Percentiles rank a stretch among this genome's conserved stretches.
Conservation (phyloP, 1,284 basidiomycete species). For the Cutaneotrichosporon mucoides region DNA sequence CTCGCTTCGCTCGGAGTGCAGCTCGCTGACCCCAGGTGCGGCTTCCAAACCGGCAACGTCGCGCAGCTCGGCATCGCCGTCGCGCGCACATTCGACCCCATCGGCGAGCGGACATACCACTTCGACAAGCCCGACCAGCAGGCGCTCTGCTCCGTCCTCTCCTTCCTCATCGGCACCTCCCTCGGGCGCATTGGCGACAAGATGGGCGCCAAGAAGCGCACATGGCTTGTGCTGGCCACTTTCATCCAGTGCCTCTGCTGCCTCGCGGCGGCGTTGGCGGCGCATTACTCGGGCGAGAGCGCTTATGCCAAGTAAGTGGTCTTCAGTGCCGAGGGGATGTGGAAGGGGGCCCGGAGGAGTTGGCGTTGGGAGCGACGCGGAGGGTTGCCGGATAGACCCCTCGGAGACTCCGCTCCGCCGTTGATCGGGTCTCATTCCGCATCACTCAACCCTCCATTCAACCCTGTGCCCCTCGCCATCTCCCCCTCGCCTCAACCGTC, state of each 20-base stretch:
- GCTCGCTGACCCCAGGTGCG: constrained; percentile 46
- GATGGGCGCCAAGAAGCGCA: constrained; percentile 65
- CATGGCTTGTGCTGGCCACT: constrained; percentile 68
- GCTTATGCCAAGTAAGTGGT: constrained; percentile 49
- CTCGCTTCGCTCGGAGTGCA: too few species aligned
- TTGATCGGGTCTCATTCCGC: too few species aligned
- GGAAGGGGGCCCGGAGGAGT: too few species aligned
- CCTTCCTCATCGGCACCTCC: constrained; percentile 57
- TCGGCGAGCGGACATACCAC: constrained; percentile 52
- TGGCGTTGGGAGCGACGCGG: too few species aligned
- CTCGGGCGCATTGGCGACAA: constrained; percentile 50
- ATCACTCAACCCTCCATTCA: too few species aligned
- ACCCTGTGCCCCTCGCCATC: too few species aligned
- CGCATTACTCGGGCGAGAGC: constrained; percentile 55
- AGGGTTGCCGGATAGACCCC: too few species aligned
- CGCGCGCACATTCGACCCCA: constrained; percentile 60
- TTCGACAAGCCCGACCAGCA: constrained; percentile 77
- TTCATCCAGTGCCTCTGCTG: constrained; percentile 70
- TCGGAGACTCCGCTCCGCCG: too few species aligned
- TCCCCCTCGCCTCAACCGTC: too few species aligned
- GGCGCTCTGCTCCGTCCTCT: constrained; percentile 68
- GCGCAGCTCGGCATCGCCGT: constrained; percentile 60
- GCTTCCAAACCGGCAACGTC: constrained; percentile 44
- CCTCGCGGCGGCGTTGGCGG: constrained; percentile 65
- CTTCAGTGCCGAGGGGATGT: too few species aligned